Percentiles rank a stretch among this genome's conserved stretches.
phyloP scores from a whole-genome alignment of 192 early-diverging fungal species.

The Linnemannia elongata region DNA sequence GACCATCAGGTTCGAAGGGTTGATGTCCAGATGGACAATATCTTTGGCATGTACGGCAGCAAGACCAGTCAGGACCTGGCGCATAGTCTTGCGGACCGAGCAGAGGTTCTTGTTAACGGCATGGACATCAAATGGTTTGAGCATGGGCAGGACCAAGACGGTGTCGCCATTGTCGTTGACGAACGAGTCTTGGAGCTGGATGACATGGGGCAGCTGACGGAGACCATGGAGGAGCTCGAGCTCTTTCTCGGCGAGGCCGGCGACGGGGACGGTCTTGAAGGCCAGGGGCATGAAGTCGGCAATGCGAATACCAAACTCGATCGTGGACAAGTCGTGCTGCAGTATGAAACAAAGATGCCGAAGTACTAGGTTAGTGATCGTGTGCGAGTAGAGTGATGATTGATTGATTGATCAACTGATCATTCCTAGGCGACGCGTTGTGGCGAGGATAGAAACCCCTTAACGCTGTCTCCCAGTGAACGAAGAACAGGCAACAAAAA shows the following conservation, averaged over 20 bases:
- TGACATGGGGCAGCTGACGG: slow-evolving; percentile 57
- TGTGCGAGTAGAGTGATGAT: not conserved
- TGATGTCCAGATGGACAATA: slow-evolving; percentile 79
- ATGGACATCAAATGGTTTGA: slow-evolving; percentile 58
- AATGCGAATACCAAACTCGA: slow-evolving; percentile 76
- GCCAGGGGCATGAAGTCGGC: slow-evolving; percentile 70
- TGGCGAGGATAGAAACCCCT: not conserved
- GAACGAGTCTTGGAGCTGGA: slow-evolving; percentile 74
- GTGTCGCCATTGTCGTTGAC: slow-evolving; percentile 67
- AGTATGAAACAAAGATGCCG: not conserved
- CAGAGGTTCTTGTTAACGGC: slow-evolving; percentile 66
- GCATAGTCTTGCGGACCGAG: slow-evolving; percentile 63
- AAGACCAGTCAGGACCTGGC: slow-evolving; percentile 69
- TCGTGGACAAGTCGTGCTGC: slow-evolving; percentile 53
- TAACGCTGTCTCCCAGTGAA: not conserved
- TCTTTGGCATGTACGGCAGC: slow-evolving; percentile 69
- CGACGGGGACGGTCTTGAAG: slow-evolving; percentile 74
- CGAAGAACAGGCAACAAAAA: not conserved
- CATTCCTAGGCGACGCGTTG: not conserved
- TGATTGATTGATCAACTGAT: not conserved
- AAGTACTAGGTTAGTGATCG: not conserved
- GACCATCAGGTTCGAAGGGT: slow-evolving; percentile 73
- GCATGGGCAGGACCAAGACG: slow-evolving; percentile 74
- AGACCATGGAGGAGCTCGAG: slow-evolving; percentile 65
- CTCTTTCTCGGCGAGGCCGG: slow-evolving; percentile 67